Percentiles rank a stretch among this genome's conserved stretches.
Evolutionary conservation across 164 flowering plant genomes (phyloP).

Genomic region (Pachysandra terminalis): DNA sequence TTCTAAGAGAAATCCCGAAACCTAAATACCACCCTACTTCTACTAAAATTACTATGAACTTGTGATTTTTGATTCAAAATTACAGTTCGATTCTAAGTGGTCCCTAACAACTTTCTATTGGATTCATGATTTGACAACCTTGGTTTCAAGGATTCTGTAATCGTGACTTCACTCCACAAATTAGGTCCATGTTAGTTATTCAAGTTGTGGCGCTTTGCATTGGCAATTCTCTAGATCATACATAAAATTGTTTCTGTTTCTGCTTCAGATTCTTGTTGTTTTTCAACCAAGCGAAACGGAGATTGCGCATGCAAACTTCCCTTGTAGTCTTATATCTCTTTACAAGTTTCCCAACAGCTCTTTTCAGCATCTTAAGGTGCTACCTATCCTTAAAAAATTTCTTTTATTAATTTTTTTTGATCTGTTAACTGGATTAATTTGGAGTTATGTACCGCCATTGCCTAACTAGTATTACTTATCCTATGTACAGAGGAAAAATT

Average conservation of each 20-base stretch:
- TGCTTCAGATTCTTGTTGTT: slow-evolving; percentile 35
- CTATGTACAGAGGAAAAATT: slow-evolving; percentile 42
- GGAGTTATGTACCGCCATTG: background rate
- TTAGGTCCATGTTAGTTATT: too few species aligned
- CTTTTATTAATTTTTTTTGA: too few species aligned
- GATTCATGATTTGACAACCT: too few species aligned
- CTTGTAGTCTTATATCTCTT: slow-evolving; percentile 36
- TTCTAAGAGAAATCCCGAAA: too few species aligned
- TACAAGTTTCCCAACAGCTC: slow-evolving; percentile 32
- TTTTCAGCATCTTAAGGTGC: slow-evolving; percentile 39
- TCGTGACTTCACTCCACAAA: too few species aligned
- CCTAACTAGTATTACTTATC: background rate
- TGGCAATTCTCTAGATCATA: slow-evolving; percentile 1
- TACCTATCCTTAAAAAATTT: background rate
- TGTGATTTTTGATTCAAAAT: too few species aligned
- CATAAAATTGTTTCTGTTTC: background rate
- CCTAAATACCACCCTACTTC: too few species aligned
- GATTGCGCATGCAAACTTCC: slow-evolving; percentile 30
- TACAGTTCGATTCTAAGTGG: too few species aligned
- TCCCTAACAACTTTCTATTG: too few species aligned
- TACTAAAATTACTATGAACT: too few species aligned
- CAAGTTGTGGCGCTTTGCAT: background rate
- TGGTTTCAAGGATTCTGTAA: too few species aligned
- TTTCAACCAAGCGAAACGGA: slow-evolving; percentile 25
- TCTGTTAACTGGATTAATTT: background rate